These are phyloP conservation scores for Royoungia palumana DNA, from an alignment of 768 basidiomycete species.

Conservation along the genomic window DNA sequence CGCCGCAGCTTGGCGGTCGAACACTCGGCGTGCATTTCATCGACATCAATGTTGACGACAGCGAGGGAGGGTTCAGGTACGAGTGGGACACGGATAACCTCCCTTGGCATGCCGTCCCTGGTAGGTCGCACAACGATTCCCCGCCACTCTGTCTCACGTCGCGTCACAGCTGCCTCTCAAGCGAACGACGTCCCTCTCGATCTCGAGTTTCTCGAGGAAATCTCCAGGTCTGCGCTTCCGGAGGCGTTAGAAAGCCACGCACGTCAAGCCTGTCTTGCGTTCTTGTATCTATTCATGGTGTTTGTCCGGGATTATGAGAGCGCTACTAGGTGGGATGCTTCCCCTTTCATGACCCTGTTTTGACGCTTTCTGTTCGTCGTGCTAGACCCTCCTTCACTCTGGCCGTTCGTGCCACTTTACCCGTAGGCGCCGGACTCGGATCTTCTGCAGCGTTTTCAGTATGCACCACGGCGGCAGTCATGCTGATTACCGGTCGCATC, in stretches of 20 bases:
- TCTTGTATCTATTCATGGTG: conserved; percentile 92
- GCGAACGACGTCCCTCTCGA: conserved; percentile 50
- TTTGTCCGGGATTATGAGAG: conserved; percentile 44
- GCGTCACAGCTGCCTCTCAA: conserved; percentile 12
- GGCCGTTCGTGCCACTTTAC: conserved; percentile 81
- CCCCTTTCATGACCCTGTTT: conserved; percentile 9
- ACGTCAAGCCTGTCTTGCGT: conserved; percentile 59
- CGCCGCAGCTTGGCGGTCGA: conserved; percentile 69
- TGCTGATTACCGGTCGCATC: conserved; percentile 74
- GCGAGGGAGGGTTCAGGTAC: conserved; percentile 50
- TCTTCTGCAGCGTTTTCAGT: conserved; percentile 96
- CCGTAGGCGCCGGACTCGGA: conserved; percentile 93
- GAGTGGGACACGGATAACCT: conserved; percentile 79
- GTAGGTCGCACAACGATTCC: conserved; percentile 6
- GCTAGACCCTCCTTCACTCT: conserved; percentile 75
- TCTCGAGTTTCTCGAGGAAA: conserved; percentile 65
- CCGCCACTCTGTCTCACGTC: not conserved
- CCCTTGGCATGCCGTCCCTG: conserved; percentile 74
- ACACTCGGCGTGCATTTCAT: conserved; percentile 58
- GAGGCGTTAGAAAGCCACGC: conserved; percentile 33
- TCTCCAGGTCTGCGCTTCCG: conserved; percentile 45
- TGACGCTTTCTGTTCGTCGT: conserved; percentile 9
- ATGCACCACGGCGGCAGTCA: conserved; percentile 76
- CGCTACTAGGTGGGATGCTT: conserved; percentile 51
- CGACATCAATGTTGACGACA: conserved; percentile 53